phyloP scores from a whole-genome alignment of 805 yeast genomes.

The Middelhovenomyces tepae region DNA sequence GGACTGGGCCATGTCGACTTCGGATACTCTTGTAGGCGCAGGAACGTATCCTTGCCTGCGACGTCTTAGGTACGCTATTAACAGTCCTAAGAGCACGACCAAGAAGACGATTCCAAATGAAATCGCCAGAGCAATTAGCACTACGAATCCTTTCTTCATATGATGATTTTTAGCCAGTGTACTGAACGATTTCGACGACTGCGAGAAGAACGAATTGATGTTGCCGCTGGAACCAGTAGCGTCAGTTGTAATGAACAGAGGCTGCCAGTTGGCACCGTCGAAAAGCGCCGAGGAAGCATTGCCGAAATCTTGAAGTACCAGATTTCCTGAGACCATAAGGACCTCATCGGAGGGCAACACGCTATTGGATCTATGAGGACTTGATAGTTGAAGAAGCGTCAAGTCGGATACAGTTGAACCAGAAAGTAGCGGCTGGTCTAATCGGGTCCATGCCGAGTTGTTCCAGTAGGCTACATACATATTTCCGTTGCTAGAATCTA shows the following conservation, averaged over 20 bases:
- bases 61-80: conserved; percentile 33
- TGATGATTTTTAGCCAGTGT: conserved; percentile 14
- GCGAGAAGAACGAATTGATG: conserved; percentile 26
- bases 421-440: conserved; percentile 30
- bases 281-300: conserved; percentile 50
- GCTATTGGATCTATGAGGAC: conserved; percentile 23
- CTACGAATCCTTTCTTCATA: conserved; percentile 53
- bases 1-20: conserved; percentile 49
- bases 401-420: conserved; percentile 39
- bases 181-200: conserved; percentile 17
- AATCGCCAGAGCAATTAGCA: conserved; percentile 58
- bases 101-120: conserved; percentile 45
- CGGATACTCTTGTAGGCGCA: conserved; percentile 48
- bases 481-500: conserved; percentile 22
- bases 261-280: conserved; percentile 62
- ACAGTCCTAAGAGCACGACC: conserved; percentile 34
- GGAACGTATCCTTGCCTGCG: conserved; percentile 36
- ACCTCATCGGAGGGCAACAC: conserved; percentile 37
- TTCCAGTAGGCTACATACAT: conserved; percentile 35
- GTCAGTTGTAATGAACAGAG: conserved; percentile 40
- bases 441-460: conserved; percentile 39
- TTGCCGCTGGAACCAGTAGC: conserved; percentile 18
- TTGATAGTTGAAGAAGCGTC: conserved; percentile 31
- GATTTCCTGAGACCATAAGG: conserved; percentile 50
- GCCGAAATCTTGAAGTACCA: conserved; percentile 45